Percentiles rank a stretch among this genome's conserved stretches.
Conservation (phyloP, 768 basidiomycete species). For the Exidia glandulosa region DNA sequence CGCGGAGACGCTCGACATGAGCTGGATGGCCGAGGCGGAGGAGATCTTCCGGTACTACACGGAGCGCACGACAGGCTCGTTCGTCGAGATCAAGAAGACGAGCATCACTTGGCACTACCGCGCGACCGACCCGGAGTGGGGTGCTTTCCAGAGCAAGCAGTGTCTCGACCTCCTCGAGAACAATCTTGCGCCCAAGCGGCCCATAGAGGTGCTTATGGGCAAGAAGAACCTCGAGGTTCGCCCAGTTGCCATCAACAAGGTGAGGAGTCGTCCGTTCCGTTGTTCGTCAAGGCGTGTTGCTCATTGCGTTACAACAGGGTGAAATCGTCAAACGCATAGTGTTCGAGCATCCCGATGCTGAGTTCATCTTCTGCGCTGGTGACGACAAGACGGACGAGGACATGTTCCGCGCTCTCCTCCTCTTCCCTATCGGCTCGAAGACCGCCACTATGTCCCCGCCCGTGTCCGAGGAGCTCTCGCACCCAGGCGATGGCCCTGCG, state of each 20-base stretch:
- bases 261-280: conserved; percentile 9
- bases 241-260: conserved; percentile 91
- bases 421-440: conserved; percentile 34
- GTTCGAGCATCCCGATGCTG: conserved; percentile 86
- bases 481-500: conserved; percentile 10
- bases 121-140: conserved; percentile 88
- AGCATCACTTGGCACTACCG: conserved; percentile 98
- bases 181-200: conserved; percentile 82
- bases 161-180: conserved; percentile 94
- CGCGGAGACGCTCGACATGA: conserved; percentile 90
- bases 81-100: conserved; percentile 95
- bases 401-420: conserved; percentile 87
- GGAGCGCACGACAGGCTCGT: conserved; percentile 91
- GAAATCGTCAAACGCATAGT: conserved; percentile 94
- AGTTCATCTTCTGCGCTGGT: conserved; percentile 95
- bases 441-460: conserved; percentile 12
- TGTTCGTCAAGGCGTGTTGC: background rate
- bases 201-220: conserved; percentile 93
- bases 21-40: conserved; percentile 91
- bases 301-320: conserved; percentile 33
- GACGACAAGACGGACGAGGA: conserved; percentile 99
- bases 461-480: background rate
- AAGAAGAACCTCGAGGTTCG: conserved; percentile 99
- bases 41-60: conserved; percentile 97
- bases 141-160: conserved; percentile 90